phyloP scores from a whole-genome alignment of 202 grass and related monocot species.

The Cymbopogon flexuosus region DNA sequence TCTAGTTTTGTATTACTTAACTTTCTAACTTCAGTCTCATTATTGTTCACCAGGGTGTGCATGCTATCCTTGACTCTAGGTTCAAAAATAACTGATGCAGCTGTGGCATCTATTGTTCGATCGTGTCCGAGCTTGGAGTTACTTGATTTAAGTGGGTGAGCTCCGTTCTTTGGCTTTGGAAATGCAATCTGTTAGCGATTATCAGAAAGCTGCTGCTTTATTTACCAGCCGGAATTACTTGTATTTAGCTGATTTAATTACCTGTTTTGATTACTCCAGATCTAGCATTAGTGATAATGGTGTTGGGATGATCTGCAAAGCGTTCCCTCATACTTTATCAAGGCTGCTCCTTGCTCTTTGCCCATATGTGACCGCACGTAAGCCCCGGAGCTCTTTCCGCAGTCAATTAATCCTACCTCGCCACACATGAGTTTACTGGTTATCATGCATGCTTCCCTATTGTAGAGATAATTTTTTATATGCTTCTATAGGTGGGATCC shows the following conservation, averaged over 20 bases:
- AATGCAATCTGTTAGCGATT: slow-evolving; percentile 6
- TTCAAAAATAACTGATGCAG: slow-evolving; percentile 88
- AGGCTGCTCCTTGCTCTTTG: slow-evolving; percentile 83
- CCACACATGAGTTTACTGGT: neutral
- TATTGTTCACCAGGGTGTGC: slow-evolving; percentile 58
- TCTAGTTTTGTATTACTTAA: neutral
- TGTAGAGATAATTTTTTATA: too few species aligned
- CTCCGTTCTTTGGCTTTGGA: slow-evolving; percentile 11
- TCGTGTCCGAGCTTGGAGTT: slow-evolving; percentile 70
- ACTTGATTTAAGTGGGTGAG: slow-evolving; percentile 96
- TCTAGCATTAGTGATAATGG: slow-evolving; percentile 91
- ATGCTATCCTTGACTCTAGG: slow-evolving; percentile 89
- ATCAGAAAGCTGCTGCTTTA: slow-evolving; percentile 4
- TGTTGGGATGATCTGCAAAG: slow-evolving; percentile 84
- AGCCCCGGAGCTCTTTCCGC: slow-evolving; percentile 14
- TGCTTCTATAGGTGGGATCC: slow-evolving; percentile 65
- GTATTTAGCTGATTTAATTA: slow-evolving; percentile 14
- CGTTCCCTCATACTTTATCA: slow-evolving; percentile 67
- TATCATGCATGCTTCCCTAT: neutral
- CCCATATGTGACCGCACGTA: slow-evolving; percentile 81
- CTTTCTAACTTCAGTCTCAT: slow-evolving; percentile 11
- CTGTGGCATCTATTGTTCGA: slow-evolving; percentile 79
- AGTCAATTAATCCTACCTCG: neutral
- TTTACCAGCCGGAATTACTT: neutral
- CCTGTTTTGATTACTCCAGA: slow-evolving; percentile 41